Conservation (phyloP, 176 grass and related monocot species). For the Oryza glaberrima region DNA sequence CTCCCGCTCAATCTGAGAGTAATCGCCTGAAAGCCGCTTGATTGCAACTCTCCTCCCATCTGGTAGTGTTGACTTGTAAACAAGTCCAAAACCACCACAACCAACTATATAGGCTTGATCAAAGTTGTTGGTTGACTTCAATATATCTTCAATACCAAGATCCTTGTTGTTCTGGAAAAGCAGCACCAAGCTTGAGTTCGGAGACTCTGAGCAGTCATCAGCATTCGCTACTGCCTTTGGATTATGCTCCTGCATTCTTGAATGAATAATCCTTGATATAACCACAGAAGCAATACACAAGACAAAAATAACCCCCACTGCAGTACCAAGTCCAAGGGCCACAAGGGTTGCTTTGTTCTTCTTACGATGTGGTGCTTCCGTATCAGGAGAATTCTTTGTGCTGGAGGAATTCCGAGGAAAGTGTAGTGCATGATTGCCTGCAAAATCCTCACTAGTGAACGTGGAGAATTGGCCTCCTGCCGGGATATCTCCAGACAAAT, state of each 20-base stretch:
- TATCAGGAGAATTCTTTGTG: not conserved
- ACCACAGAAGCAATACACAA: slow-evolving; percentile 51
- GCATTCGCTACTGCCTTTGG: slow-evolving; percentile 79
- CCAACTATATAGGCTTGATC: slow-evolving; percentile 84
- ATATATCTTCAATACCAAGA: slow-evolving; percentile 72
- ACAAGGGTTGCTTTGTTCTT: slow-evolving; percentile 55
- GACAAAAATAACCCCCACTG: slow-evolving; percentile 51
- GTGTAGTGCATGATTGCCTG: slow-evolving; percentile 76
- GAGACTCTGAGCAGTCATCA: slow-evolving; percentile 69
- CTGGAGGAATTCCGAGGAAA: slow-evolving; percentile 42
- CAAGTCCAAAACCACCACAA: slow-evolving; percentile 90
- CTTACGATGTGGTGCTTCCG: slow-evolving; percentile 8
- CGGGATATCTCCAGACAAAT: slow-evolving; percentile 66
- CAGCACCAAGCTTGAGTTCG: slow-evolving; percentile 67
- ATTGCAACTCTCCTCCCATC: slow-evolving; percentile 77
- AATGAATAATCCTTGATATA: slow-evolving; percentile 51
- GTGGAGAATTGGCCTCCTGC: slow-evolving; percentile 83
- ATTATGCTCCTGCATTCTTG: slow-evolving; percentile 65
- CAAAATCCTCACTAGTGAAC: slow-evolving; percentile 63
- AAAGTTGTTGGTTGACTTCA: slow-evolving; percentile 93
- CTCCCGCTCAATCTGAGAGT: slow-evolving; percentile 89
- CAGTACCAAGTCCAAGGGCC: slow-evolving; percentile 58
- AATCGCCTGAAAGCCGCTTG: slow-evolving; percentile 90
- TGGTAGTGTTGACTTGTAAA: slow-evolving; percentile 80
- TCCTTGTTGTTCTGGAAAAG: slow-evolving; percentile 92